These are phyloP conservation scores for Zoysia japonica DNA, from an alignment of 176 grass and related monocot species.

Conservation along the genomic window DNA sequence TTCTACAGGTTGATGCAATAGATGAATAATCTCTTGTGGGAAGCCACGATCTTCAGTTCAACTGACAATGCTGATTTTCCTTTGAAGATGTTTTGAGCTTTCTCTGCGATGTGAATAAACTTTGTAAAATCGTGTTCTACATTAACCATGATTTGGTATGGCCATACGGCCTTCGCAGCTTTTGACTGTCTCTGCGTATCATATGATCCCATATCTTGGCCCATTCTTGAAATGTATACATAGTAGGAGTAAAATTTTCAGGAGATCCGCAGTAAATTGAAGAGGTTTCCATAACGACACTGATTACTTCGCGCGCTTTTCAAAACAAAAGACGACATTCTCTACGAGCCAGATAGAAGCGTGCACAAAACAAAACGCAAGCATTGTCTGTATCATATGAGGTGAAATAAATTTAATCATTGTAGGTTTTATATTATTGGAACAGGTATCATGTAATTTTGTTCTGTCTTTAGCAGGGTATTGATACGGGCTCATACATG, in stretches of 20 bases:
- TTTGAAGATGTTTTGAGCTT: background rate
- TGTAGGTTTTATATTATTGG: no score
- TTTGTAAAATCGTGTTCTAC: background rate
- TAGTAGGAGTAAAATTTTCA: background rate
- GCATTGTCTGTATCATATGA: no score
- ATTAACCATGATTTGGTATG: background rate
- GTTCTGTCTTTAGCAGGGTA: no score
- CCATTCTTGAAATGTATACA: background rate
- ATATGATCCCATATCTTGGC: background rate
- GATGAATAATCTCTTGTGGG: background rate
- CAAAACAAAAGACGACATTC: no score
- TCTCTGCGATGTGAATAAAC: background rate
- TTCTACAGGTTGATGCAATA: background rate
- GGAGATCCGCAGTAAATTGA: background rate
- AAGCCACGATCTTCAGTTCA: background rate
- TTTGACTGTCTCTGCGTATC: background rate
- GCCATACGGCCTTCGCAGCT: background rate
- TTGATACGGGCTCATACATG: no score
- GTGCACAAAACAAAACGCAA: no score
- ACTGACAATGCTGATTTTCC: background rate
- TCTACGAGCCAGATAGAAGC: no score
- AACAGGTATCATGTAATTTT: no score
- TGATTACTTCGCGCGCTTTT: no score
- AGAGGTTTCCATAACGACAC: no score
- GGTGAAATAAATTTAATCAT: no score